Percentiles rank a stretch among this genome's conserved stretches.
These are phyloP conservation scores for Apostasia ramifera DNA, from an alignment of 106 monocot genomes.

Conservation along the genomic window DNA sequence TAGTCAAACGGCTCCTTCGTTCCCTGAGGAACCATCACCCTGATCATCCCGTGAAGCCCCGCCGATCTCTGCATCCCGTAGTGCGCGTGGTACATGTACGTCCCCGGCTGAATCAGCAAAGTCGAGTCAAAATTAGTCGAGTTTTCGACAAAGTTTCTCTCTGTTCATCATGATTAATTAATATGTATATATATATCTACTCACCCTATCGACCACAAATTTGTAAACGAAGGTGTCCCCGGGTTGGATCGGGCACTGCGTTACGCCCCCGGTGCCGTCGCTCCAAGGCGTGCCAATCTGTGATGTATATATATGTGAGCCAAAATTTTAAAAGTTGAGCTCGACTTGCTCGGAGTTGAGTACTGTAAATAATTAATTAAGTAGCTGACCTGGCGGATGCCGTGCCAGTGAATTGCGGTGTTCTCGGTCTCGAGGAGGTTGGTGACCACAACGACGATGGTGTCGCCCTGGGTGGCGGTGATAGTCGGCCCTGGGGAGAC, in stretches of 20 bases:
- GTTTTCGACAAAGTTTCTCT: neutral
- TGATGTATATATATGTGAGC: neutral
- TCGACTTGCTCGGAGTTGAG: neutral
- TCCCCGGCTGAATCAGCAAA: constrained; percentile 46
- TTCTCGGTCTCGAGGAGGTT: constrained; percentile 67
- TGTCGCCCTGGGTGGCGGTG: constrained; percentile 65
- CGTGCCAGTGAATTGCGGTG: constrained; percentile 79
- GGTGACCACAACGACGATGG: constrained; percentile 50
- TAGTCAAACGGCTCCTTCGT: constrained; percentile 57
- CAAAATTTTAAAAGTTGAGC: too few relatives aligned
- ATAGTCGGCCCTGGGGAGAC: constrained; percentile 71
- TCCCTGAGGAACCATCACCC: constrained; percentile 28
- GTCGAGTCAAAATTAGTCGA: neutral
- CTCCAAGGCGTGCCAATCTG: constrained; percentile 83
- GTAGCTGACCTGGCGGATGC: constrained; percentile 63
- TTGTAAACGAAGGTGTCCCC: constrained; percentile 70
- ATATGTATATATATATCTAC: neutral
- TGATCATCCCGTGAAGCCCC: constrained; percentile 68
- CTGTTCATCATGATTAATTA: neutral
- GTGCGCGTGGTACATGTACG: constrained; percentile 81
- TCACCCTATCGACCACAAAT: constrained; percentile 78
- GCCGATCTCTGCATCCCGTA: constrained; percentile 84
- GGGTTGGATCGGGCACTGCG: constrained; percentile 77
- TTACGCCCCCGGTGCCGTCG: constrained; percentile 73
- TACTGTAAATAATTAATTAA: neutral